Percentiles rank a stretch among this genome's conserved stretches.
phyloP scores from a whole-genome alignment of 352 stramenopile genomes.

The Blastocystis sp. region DNA sequence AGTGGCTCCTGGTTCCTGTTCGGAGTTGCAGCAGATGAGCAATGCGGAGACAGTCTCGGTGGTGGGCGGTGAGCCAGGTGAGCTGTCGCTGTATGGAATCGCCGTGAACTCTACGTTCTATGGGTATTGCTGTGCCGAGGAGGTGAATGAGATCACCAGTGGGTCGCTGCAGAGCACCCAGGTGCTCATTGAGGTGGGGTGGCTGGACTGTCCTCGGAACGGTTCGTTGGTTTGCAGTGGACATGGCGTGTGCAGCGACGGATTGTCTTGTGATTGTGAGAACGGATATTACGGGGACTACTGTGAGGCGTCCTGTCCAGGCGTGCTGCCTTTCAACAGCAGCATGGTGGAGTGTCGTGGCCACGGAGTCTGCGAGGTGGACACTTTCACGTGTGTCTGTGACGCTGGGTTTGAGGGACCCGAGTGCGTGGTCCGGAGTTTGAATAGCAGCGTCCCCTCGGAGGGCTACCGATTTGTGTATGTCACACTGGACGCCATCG shows the following conservation, averaged over 20 bases:
- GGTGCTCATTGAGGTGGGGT: neutral
- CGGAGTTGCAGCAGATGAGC: neutral
- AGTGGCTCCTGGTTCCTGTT: neutral
- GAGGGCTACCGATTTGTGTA: neutral
- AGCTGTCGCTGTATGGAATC: neutral
- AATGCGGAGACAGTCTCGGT: neutral
- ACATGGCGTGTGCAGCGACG: conserved; percentile 15
- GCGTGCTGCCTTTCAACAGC: neutral
- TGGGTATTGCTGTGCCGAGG: conserved; percentile 23
- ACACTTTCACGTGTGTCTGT: neutral
- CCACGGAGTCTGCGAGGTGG: neutral
- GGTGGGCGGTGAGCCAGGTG: neutral
- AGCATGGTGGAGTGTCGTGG: neutral
- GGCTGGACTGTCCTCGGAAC: neutral
- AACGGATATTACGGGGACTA: neutral
- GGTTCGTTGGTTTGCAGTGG: neutral
- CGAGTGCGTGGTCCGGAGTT: neutral
- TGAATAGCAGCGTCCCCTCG: neutral
- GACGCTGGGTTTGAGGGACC: neutral
- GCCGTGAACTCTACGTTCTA: conserved; percentile 42
- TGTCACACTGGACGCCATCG: neutral
- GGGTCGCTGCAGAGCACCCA: conserved; percentile 9
- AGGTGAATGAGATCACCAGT: conserved; percentile 12
- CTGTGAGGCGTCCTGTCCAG: conserved; percentile 6
- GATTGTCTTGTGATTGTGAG: neutral